Conservation (phyloP, 176 grass and related monocot genomes). For the Hyparrhenia diplandra region DNA sequence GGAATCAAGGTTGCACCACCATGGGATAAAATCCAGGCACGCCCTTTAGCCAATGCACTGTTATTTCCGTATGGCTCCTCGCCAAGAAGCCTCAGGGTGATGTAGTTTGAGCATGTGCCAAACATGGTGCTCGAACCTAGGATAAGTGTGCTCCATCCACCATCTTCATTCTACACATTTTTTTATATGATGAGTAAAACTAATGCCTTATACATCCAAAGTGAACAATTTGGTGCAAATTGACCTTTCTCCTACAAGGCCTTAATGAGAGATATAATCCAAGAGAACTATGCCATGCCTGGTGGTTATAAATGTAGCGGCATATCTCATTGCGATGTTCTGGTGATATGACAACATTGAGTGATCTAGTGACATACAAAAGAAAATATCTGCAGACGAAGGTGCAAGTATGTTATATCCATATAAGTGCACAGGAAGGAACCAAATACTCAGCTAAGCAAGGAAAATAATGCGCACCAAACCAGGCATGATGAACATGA, state of each 20-base stretch:
- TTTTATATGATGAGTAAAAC: background rate
- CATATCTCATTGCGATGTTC: constrained; percentile 34
- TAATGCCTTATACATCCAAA: background rate
- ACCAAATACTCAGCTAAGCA: background rate
- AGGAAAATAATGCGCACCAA: constrained; percentile 18
- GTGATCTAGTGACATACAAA: constrained; percentile 30
- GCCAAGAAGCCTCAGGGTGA: constrained; percentile 9
- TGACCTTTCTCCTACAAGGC: background rate
- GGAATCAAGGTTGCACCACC: constrained; percentile 8
- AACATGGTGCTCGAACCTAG: constrained; percentile 26
- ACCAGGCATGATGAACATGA: constrained; percentile 65
- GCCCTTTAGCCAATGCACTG: background rate
- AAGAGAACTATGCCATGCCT: constrained; percentile 12
- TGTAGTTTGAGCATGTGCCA: constrained; percentile 33
- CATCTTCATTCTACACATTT: constrained; percentile 26
- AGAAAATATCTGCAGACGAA: constrained; percentile 16
- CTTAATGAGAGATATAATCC: background rate
- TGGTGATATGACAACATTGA: background rate
- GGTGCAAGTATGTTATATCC: background rate
- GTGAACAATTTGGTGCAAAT: background rate
- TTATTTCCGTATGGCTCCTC: background rate
- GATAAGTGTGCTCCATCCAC: constrained; percentile 15
- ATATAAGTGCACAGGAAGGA: background rate
- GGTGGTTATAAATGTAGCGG: constrained; percentile 43
- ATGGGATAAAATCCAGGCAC: constrained; percentile 13